Base-by-base conservation (phyloP, 1,284 basidiomycete species). In the Megacollybia platyphylla region DNA sequence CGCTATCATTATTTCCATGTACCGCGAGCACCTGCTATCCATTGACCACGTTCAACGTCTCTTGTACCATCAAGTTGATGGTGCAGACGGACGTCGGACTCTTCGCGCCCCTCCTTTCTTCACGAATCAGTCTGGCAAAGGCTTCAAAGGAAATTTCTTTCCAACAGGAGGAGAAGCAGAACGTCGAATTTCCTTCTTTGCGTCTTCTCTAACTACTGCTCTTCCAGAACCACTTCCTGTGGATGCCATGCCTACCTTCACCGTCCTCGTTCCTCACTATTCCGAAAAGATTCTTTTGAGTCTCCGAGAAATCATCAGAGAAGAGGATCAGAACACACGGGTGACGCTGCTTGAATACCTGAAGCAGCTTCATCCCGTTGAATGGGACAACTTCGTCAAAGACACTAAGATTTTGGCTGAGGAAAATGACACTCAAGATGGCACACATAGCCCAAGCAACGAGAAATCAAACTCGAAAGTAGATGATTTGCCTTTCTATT, bases 351-450 rank as follows among this genome's bases (percentile, higher is more conserved):
- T 97, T 49, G 92, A 96, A 63, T 97, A 99, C 62, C 73, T 98
- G 59, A 98, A 99, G 67, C 94, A 98, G 63, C 73, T 98, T 34
- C 94, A 98, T 61, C 93, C 94, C n/a, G 74, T 97, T 48, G 96
- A 98, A 61, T 99, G 96, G 96, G 94, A 97, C 68, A 99, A 99
- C 65, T 99, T 99, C 57, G 96, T 98, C 54, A 93, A 97, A 70
- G 96, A 99, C 61, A 99, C 96, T 54, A 98, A 98, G 74, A 99
- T 99, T 50, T 70, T 98, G 41, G 92, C 91, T 2, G 96, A 97
- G 54, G 96, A 98, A 62, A 80, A 82, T 42, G 81, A 83, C 41
- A 75, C 63, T 10, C 57, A 64, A 26, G 68, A 77, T 42, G 76
- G 73, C 46, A 73, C 71, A 45, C 64, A 74, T 13, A 70, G 64